A percentile compares a stretch with the other conserved stretches of the same genome.
Conservation (phyloP, 306 rosid species). For the Alnus glutinosa region DNA sequence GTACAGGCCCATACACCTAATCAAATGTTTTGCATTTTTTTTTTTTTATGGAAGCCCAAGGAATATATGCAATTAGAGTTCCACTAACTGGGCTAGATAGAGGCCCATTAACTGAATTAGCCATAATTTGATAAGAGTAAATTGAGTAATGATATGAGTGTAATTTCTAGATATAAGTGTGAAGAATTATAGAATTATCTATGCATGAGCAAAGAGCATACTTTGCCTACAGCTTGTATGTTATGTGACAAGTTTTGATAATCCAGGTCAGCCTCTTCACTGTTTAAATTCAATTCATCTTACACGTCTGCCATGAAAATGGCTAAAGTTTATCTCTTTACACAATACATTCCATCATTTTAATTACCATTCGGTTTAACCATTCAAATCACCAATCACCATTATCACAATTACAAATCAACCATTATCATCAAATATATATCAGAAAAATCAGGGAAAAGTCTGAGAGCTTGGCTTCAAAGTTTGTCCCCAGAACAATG, state of each 20-base stretch:
- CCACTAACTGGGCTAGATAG: not conserved
- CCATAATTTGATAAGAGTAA: too few relatives aligned
- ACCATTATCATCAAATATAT: too few relatives aligned
- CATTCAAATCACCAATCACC: too few relatives aligned
- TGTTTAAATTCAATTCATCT: not conserved
- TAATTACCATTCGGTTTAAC: too few relatives aligned
- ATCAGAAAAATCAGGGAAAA: too few relatives aligned
- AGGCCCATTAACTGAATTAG: not conserved
- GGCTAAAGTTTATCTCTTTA: too few relatives aligned
- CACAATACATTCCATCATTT: too few relatives aligned
- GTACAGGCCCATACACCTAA: not conserved
- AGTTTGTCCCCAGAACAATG: too few relatives aligned
- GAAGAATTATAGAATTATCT: not conserved
- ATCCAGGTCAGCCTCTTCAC: not conserved
- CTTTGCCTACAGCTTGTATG: not conserved
- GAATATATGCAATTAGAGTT: not conserved
- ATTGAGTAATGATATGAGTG: constrained; percentile 7
- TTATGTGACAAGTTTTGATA: not conserved
- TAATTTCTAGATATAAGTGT: constrained; percentile 19
- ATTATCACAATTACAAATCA: too few relatives aligned
- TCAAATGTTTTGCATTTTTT: not conserved
- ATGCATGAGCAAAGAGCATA: not conserved
- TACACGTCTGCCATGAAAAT: not conserved
- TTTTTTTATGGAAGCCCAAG: too few relatives aligned
- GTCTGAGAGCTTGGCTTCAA: too few relatives aligned